These are phyloP conservation scores for Metschnikowia lachancei DNA, from an alignment of 805 yeast species.

Conservation along the genomic window DNA sequence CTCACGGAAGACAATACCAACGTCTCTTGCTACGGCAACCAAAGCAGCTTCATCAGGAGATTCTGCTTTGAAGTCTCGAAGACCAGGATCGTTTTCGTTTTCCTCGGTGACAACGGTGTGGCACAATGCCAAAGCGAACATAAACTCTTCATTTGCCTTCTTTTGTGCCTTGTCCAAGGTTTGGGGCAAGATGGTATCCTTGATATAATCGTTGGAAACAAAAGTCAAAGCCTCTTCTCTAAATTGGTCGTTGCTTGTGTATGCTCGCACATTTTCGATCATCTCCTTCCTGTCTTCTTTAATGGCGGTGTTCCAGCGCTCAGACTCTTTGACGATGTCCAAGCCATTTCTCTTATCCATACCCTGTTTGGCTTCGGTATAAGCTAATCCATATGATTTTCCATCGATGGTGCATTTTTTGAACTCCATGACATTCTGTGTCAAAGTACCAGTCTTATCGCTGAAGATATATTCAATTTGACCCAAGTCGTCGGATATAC, in stretches of 20 bases:
- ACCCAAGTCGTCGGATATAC: slow-evolving; percentile 80
- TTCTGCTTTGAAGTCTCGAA: slow-evolving; percentile 64
- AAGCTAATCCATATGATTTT: slow-evolving; percentile 69
- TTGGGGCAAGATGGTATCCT: slow-evolving; percentile 47
- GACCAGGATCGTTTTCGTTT: slow-evolving; percentile 30
- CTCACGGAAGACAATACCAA: slow-evolving; percentile 63
- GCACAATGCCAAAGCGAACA: slow-evolving; percentile 66
- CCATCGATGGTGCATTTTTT: slow-evolving; percentile 79
- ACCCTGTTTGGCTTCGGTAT: slow-evolving; percentile 81
- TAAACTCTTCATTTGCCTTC: slow-evolving; percentile 52
- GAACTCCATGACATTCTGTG: slow-evolving; percentile 84
- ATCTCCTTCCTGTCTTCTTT: slow-evolving; percentile 47
- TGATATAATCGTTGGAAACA: slow-evolving; percentile 55
- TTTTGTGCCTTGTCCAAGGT: slow-evolving; percentile 34
- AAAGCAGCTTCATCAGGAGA: slow-evolving; percentile 83
- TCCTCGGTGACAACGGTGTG: slow-evolving; percentile 70
- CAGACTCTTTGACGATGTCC: slow-evolving; percentile 66
- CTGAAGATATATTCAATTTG: slow-evolving; percentile 82
- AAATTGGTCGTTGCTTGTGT: slow-evolving; percentile 45
- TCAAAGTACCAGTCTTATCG: slow-evolving; percentile 81
- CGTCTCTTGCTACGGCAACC: slow-evolving; percentile 71
- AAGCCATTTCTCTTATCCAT: slow-evolving; percentile 74
- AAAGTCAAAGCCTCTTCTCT: slow-evolving; percentile 51
- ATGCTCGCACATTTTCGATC: slow-evolving; percentile 41
- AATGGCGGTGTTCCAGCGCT: slow-evolving; percentile 52